Evolutionary conservation across 2,329 filamentous ascomycete genomes (phyloP).

Genomic region (Epichloe glyceriae): DNA sequence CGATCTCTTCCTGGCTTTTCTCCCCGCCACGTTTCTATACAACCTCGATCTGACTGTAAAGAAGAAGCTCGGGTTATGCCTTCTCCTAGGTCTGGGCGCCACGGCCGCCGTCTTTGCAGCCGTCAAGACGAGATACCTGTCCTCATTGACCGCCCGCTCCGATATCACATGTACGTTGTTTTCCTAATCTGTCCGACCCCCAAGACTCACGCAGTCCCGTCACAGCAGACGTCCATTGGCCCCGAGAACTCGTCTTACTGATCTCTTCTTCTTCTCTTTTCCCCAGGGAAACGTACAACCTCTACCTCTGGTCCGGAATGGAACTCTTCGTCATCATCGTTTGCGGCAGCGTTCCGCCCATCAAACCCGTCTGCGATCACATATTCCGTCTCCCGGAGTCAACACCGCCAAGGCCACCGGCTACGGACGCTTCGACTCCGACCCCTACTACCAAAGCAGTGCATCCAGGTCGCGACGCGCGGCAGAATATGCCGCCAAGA

Average conservation of each 20-base stretch:
- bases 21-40: slow-evolving; percentile 3
- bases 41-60: background rate
- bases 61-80: slow-evolving; percentile 4
- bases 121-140: slow-evolving; percentile 2
- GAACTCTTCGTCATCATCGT: slow-evolving; percentile 6
- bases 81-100: slow-evolving; percentile 1
- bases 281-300: background rate
- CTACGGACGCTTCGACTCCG: background rate
- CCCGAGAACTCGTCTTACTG: no score
- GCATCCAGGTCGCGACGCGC: background rate
- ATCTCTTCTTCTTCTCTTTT: no score
- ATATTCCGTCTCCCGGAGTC: background rate
- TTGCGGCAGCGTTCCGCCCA: slow-evolving; percentile 5
- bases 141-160: background rate
- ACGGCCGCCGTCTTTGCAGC: slow-evolving; percentile 2
- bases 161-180: slow-evolving; percentile 2
- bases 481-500: background rate
- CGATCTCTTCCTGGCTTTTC: slow-evolving; percentile 2
- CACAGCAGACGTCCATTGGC: no score
- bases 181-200: no score
- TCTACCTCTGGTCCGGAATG: slow-evolving; percentile 3
- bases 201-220: no score
- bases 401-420: background rate
- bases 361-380: slow-evolving; percentile 5
- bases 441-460: background rate